These are phyloP conservation scores for Penicillium flavigenum DNA, from an alignment of 495 filamentous ascomycete genomes.

Conservation along the genomic window DNA sequence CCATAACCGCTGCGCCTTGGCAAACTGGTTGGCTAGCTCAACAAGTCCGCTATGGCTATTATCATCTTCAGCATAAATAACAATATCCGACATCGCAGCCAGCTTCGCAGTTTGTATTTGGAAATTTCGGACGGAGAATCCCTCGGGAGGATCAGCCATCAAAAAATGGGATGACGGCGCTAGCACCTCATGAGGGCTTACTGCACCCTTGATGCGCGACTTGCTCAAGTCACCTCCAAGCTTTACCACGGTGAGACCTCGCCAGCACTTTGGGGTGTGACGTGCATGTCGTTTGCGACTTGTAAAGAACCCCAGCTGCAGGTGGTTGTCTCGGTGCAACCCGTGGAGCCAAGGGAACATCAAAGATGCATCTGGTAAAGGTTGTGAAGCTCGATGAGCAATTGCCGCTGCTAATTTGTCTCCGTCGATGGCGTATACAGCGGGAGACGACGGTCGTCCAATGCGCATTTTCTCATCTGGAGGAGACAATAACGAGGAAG, in stretches of 20 bases:
- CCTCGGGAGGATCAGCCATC: conserved; percentile 76
- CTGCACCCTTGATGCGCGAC: conserved; percentile 82
- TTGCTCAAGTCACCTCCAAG: conserved; percentile 73
- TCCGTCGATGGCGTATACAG: conserved; percentile 72
- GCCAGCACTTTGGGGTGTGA: conserved; percentile 73
- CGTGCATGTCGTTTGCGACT: conserved; percentile 68
- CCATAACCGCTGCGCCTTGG: conserved; percentile 74
- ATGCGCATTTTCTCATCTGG: conserved; percentile 62
- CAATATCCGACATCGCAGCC: conserved; percentile 84
- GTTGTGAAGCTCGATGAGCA: conserved; percentile 70
- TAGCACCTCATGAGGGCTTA: conserved; percentile 77
- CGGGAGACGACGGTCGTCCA: conserved; percentile 48
- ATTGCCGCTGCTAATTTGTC: conserved; percentile 67
- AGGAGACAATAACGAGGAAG: conserved; percentile 71
- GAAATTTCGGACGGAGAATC: conserved; percentile 87
- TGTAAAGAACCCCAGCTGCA: conserved; percentile 87
- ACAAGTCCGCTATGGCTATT: conserved; percentile 54
- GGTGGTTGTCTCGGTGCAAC: conserved; percentile 81
- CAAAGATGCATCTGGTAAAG: conserved; percentile 74
- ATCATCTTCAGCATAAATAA: conserved; percentile 80
- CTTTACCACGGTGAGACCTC: conserved; percentile 85
- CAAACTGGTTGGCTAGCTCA: conserved; percentile 67
- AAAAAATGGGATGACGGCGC: conserved; percentile 42
- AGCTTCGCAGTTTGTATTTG: conserved; percentile 93
- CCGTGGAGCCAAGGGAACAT: conserved; percentile 99